Evolutionary conservation across 192 early-diverging fungal species (phyloP).

Genomic region (Funneliformis geosporum): DNA sequence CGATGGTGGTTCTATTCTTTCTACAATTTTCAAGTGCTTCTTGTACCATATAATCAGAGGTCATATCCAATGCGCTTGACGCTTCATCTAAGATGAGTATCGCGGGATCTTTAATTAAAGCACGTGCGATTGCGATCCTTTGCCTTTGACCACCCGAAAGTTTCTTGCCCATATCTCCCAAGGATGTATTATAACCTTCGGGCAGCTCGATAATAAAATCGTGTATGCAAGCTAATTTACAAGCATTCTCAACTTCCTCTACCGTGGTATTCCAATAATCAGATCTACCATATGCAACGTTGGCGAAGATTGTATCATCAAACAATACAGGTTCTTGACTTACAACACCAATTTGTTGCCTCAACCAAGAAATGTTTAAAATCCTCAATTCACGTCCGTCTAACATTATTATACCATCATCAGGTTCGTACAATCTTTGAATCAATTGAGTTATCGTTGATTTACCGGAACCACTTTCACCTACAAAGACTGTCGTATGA

Average conservation of each 20-base stretch:
- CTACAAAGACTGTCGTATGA: conserved; percentile 26
- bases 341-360: conserved; percentile 88
- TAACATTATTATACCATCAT: conserved; percentile 60
- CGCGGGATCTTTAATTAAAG: conserved; percentile 62
- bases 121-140: conserved; percentile 67
- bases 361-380: conserved; percentile 82
- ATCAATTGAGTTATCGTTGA: conserved; percentile 24
- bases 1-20: conserved; percentile 49
- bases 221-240: conserved; percentile 65
- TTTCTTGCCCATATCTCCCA: conserved; percentile 78
- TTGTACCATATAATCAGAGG: conserved; percentile 39
- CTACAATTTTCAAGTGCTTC: conserved; percentile 38
- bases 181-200: conserved; percentile 50
- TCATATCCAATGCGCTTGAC: conserved; percentile 38
- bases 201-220: conserved; percentile 65
- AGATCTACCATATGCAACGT: conserved; percentile 67
- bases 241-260: conserved; percentile 53
- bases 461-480: conserved; percentile 33
- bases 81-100: conserved; percentile 55
- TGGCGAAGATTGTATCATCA: conserved; percentile 75
- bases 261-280: conserved; percentile 59
- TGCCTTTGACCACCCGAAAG: conserved; percentile 85
- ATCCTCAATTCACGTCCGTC: conserved; percentile 79
- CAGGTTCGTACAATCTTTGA: conserved; percentile 26
- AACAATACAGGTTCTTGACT: conserved; percentile 93